These are phyloP conservation scores for Globisporangium spinosum DNA, from an alignment of 352 stramenopile genomes.

Conservation along the genomic window DNA sequence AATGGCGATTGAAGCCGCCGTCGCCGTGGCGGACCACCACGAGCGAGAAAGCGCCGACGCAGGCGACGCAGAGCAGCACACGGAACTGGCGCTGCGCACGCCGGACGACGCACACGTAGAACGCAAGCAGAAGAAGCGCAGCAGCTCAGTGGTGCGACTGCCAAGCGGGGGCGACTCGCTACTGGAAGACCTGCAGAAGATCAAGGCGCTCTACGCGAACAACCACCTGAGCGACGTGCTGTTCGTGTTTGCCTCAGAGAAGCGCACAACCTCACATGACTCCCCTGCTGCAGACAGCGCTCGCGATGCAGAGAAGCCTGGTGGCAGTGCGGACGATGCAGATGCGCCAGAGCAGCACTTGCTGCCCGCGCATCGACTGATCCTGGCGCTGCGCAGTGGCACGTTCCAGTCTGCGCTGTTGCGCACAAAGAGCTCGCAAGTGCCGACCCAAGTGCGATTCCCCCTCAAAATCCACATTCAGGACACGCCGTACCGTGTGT, in stretches of 20 bases:
- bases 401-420: conserved; percentile 65
- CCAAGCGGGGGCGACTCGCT: conserved; percentile 24
- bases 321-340: not conserved
- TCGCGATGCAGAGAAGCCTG: not conserved
- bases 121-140: conserved; percentile 1
- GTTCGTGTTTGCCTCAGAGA: conserved; percentile 64
- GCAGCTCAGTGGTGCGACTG: not conserved
- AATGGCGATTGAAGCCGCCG: conserved; percentile 2
- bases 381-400: conserved; percentile 71
- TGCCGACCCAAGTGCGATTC: conserved; percentile 66
- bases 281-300: not conserved
- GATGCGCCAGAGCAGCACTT: conserved; percentile 32
- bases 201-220: conserved; percentile 60
- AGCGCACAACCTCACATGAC: not conserved
- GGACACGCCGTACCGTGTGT: conserved; percentile 73
- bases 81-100: not conserved
- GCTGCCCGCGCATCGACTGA: conserved; percentile 69
- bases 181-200: conserved; percentile 45
- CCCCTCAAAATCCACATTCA: conserved; percentile 80
- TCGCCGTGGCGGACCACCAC: not conserved
- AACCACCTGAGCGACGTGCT: conserved; percentile 77
- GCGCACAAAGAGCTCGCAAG: conserved; percentile 62
- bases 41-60: not conserved
- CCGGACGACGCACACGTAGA: not conserved
- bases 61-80: not conserved